These are phyloP conservation scores for Priceomyces medius DNA, from an alignment of 805 yeast genomes.

Conservation along the genomic window DNA sequence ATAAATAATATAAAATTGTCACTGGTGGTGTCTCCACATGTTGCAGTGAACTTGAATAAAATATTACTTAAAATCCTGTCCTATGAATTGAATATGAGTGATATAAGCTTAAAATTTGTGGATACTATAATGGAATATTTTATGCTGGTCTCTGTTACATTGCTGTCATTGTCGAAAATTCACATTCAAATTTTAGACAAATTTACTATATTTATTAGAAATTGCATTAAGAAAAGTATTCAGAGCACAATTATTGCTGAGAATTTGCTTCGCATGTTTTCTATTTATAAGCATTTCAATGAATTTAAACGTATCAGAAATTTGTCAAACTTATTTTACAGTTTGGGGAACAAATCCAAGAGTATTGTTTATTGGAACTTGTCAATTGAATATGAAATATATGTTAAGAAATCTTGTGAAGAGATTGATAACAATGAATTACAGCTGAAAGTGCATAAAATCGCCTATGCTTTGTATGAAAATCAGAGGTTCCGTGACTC, in stretches of 20 bases:
- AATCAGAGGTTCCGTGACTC: slow-evolving; percentile 7
- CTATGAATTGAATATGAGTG: slow-evolving; percentile 2
- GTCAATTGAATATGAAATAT: slow-evolving; percentile 32
- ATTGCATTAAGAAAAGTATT: slow-evolving; percentile 4
- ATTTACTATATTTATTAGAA: slow-evolving; percentile 5
- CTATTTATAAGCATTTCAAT: slow-evolving; percentile 18
- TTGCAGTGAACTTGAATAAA: neutral
- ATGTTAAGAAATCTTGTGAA: slow-evolving; percentile 9
- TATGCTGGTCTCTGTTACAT: neutral
- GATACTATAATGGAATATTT: slow-evolving; percentile 1
- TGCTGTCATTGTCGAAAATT: neutral
- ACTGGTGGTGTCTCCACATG: neutral
- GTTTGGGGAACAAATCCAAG: slow-evolving; percentile 31
- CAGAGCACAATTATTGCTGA: neutral
- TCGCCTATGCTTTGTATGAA: slow-evolving; percentile 27
- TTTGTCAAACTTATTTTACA: slow-evolving; percentile 46
- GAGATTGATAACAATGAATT: slow-evolving; percentile 14
- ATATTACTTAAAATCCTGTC: neutral
- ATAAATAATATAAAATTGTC: slow-evolving; percentile 1
- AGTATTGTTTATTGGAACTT: slow-evolving; percentile 11
- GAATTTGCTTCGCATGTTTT: slow-evolving; percentile 11
- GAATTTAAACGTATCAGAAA: slow-evolving; percentile 44
- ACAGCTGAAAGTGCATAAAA: slow-evolving; percentile 32
- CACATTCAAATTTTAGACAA: slow-evolving; percentile 7
- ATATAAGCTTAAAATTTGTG: slow-evolving; percentile 7